phyloP scores from a whole-genome alignment of 106 monocot species.

The Dioscorea zingiberensis region DNA sequence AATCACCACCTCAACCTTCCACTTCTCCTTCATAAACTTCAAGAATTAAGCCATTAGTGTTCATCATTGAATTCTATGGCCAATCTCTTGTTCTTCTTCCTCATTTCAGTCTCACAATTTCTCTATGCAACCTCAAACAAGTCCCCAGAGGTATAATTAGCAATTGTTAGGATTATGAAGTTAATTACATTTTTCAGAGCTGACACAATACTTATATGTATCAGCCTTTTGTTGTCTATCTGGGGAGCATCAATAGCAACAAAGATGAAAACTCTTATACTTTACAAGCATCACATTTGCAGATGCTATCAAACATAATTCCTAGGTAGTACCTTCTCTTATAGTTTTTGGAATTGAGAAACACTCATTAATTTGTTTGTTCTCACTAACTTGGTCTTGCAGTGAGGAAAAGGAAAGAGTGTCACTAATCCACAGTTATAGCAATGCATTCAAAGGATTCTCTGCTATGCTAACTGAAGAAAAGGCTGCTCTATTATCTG shows the following conservation, averaged over 20 bases:
- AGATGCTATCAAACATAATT: slow-evolving; percentile 68
- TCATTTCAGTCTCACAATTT: slow-evolving; percentile 20
- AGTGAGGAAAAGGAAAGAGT: slow-evolving; percentile 77
- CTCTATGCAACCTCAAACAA: slow-evolving; percentile 22
- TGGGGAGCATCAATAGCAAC: slow-evolving; percentile 46
- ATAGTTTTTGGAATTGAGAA: no score
- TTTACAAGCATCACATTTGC: slow-evolving; percentile 46
- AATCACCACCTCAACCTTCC: no score
- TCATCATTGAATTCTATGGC: slow-evolving; percentile 23
- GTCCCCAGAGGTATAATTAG: slow-evolving; percentile 33
- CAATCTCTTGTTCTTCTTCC: slow-evolving; percentile 21
- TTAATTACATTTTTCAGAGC: neutral
- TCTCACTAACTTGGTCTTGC: neutral
- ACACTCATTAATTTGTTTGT: neutral
- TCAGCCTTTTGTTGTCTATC: slow-evolving; percentile 84
- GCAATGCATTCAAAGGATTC: slow-evolving; percentile 82
- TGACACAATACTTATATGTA: neutral
- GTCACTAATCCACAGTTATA: slow-evolving; percentile 61
- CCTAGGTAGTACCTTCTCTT: slow-evolving; percentile 36
- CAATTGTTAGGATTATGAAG: neutral
- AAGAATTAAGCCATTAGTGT: neutral
- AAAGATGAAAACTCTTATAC: no score
- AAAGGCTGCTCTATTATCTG: slow-evolving; percentile 67
- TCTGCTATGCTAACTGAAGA: slow-evolving; percentile 74
- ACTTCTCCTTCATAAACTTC: neutral